Conservation (phyloP, 2,329 filamentous ascomycete species). For the Coniochaeta ligniaria region DNA sequence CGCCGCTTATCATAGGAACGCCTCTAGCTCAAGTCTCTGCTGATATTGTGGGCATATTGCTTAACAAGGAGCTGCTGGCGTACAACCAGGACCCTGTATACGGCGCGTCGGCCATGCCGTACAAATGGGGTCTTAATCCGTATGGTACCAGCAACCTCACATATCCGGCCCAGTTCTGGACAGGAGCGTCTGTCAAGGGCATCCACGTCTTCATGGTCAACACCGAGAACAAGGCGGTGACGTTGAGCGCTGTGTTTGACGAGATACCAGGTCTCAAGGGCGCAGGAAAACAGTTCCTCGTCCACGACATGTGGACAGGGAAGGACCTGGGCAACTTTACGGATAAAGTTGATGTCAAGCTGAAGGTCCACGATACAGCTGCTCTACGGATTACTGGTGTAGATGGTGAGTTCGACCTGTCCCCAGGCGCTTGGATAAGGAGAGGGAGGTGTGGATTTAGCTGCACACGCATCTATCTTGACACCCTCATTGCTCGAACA, state of each 20-base stretch:
- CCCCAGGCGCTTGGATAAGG: too few species aligned
- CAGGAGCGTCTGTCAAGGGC: slow-evolving; percentile 27
- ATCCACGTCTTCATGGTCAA: slow-evolving; percentile 43
- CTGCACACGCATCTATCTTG: too few species aligned
- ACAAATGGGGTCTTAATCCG: slow-evolving; percentile 40
- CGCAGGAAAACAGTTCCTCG: slow-evolving; percentile 22
- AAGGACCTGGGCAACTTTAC: slow-evolving; percentile 27
- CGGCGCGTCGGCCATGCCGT: slow-evolving; percentile 34
- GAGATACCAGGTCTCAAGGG: slow-evolving; percentile 34
- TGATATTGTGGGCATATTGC: slow-evolving; percentile 30
- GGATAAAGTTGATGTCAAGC: slow-evolving; percentile 16
- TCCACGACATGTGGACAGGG: slow-evolving; percentile 39
- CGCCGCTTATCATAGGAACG: slow-evolving; percentile 41
- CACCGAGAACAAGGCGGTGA: slow-evolving; percentile 21
- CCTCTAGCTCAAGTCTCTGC: slow-evolving; percentile 26
- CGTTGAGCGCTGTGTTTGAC: slow-evolving; percentile 28
- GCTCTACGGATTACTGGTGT: slow-evolving; percentile 14
- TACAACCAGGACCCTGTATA: slow-evolving; percentile 39
- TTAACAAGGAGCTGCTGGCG: slow-evolving; percentile 29
- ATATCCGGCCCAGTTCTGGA: slow-evolving; percentile 42
- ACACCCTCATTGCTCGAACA: too few species aligned
- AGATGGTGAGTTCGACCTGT: slow-evolving; percentile 2
- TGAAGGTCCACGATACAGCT: slow-evolving; percentile 28
- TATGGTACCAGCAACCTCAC: slow-evolving; percentile 41
- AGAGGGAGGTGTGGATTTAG: too few species aligned